Conservation (phyloP, 148 eudicot species). For the Camellia granthamiana region DNA sequence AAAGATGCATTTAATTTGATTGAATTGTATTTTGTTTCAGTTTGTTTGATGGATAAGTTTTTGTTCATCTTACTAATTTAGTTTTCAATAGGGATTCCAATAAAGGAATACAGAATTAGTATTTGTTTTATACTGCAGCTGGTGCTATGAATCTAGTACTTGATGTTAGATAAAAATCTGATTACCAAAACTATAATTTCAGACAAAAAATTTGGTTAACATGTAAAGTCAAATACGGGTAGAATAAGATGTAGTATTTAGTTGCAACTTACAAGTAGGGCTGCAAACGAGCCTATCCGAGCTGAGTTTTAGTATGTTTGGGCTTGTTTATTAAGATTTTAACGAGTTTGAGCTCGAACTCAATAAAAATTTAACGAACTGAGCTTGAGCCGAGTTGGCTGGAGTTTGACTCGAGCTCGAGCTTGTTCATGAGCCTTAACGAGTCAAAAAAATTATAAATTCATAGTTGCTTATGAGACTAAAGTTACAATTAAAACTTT, state of each 20-base stretch:
- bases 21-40: not conserved
- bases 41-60: not conserved
- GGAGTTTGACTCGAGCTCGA: no score
- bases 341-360: no score
- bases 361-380: no score
- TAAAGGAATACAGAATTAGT: not conserved
- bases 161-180: not conserved
- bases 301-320: no score
- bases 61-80: not conserved
- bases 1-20: not conserved
- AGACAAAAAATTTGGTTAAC: not conserved
- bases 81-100: not conserved
- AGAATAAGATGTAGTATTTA: not conserved
- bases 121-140: not conserved
- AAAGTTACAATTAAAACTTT: no score
- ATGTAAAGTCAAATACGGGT: not conserved
- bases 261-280: not conserved
- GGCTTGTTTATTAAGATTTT: no score
- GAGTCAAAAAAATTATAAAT: no score
- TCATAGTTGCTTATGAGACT: no score
- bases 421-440: no score
- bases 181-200: not conserved
- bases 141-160: not conserved
- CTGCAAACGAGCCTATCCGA: no score
- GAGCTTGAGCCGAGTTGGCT: no score